Evolutionary conservation across 1,284 basidiomycete genomes (phyloP).

Genomic region (Tetrapyrgos nigripes): DNA sequence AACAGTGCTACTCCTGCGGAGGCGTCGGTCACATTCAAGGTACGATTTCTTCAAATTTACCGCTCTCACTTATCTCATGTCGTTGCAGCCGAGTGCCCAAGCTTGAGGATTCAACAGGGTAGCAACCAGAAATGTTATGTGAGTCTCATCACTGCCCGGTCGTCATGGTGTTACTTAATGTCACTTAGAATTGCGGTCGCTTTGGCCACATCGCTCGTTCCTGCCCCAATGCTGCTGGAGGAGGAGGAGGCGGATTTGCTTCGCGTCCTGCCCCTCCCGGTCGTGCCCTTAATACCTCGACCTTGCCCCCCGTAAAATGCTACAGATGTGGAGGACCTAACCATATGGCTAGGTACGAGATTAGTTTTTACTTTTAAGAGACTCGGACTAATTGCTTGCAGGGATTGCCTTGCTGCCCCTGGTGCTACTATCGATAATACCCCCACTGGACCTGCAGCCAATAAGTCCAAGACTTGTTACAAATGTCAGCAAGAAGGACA

Average conservation of each 20-base stretch:
- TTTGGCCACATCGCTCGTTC: conserved; percentile 81
- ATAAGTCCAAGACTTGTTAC: conserved; percentile 82
- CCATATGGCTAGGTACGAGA: conserved; percentile 76
- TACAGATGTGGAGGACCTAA: conserved; percentile 85
- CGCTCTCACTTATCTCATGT: neutral
- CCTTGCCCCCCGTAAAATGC: conserved; percentile 81
- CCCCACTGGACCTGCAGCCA: conserved; percentile 49
- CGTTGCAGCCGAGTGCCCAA: conserved; percentile 80
- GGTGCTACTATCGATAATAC: conserved; percentile 55
- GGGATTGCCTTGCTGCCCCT: conserved; percentile 81
- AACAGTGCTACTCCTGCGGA: conserved; percentile 84
- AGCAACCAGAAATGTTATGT: conserved; percentile 86
- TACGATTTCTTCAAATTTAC: conserved; percentile 16
- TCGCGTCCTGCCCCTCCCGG: conserved; percentile 76
- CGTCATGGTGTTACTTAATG: conserved; percentile 20
- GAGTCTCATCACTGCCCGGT: conserved; percentile 35
- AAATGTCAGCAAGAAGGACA: conserved; percentile 87
- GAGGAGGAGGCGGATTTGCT: conserved; percentile 50
- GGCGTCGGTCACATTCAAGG: conserved; percentile 77
- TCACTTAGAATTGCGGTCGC: conserved; percentile 74
- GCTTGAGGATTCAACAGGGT: conserved; percentile 68
- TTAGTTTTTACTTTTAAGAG: neutral
- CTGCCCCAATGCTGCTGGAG: conserved; percentile 63
- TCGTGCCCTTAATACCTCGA: conserved; percentile 74
- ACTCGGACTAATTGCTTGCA: conserved; percentile 31